phyloP scores from a whole-genome alignment of 73 alveolate species.

The Paramecium caudatum region DNA sequence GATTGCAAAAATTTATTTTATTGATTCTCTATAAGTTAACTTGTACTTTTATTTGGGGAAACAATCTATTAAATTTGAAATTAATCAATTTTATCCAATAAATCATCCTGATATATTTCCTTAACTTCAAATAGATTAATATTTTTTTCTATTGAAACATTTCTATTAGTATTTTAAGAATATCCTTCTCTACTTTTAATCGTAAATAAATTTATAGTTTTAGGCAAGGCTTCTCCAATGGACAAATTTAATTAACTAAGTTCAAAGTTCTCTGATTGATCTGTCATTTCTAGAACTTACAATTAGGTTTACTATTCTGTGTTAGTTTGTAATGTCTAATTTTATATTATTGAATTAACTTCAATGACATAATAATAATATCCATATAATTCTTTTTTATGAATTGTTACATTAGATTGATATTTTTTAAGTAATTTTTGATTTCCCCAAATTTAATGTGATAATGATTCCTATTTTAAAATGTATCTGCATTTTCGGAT shows the following conservation, averaged over 20 bases:
- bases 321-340: too few relatives aligned
- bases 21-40: not conserved
- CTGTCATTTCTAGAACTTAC: not conserved
- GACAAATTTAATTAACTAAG: not conserved
- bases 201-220: not conserved
- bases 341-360: not conserved
- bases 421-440: not conserved
- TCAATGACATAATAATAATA: constrained; percentile 5
- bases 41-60: constrained; percentile 18
- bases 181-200: constrained; percentile 43
- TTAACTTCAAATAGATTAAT: not conserved
- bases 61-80: not conserved
- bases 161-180: not conserved
- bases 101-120: not conserved
- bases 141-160: constrained; percentile 28
- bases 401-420: not conserved
- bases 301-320: too few relatives aligned
- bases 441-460: not conserved
- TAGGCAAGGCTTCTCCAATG: not conserved
- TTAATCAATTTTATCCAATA: not conserved
- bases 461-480: not conserved
- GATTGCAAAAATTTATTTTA: not conserved
- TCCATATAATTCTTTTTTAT: not conserved
- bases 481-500: not conserved
- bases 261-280: not conserved